phyloP scores from a whole-genome alignment of 495 filamentous ascomycete genomes.

The Trichoderma gamsii region DNA sequence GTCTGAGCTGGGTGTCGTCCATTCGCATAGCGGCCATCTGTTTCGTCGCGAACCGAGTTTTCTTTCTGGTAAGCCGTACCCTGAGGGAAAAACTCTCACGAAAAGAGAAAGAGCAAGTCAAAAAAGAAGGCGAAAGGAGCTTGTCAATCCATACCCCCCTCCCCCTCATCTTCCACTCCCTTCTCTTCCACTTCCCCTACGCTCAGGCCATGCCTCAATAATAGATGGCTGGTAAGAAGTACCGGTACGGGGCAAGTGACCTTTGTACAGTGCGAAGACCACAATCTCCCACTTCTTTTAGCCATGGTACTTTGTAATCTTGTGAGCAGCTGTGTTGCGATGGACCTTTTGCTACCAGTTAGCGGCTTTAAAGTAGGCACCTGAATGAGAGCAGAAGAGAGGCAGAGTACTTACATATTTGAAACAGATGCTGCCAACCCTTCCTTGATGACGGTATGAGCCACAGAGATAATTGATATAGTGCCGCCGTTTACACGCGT shows the following conservation, averaged over 20 bases:
- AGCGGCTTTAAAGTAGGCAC: not conserved
- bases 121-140: not conserved
- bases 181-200: not conserved
- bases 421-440: too few relatives aligned
- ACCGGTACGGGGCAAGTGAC: not conserved
- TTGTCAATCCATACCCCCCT: not conserved
- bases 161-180: not conserved
- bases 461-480: too few relatives aligned
- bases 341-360: not conserved
- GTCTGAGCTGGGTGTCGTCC: not conserved
- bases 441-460: too few relatives aligned
- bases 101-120: not conserved
- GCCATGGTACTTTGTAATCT: not conserved
- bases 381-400: too few relatives aligned
- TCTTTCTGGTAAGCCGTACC: not conserved
- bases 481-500: too few relatives aligned
- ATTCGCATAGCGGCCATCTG: not conserved
- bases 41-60: not conserved
- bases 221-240: constrained; percentile 10
- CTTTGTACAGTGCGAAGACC: not conserved
- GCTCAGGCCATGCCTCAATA: constrained; percentile 6
- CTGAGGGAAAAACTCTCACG: not conserved
- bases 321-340: not conserved
- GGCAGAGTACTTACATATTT: too few relatives aligned
- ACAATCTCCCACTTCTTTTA: not conserved